Evolutionary conservation across 2,329 filamentous ascomycete genomes (phyloP).

Genomic region (Fusarium musae): DNA sequence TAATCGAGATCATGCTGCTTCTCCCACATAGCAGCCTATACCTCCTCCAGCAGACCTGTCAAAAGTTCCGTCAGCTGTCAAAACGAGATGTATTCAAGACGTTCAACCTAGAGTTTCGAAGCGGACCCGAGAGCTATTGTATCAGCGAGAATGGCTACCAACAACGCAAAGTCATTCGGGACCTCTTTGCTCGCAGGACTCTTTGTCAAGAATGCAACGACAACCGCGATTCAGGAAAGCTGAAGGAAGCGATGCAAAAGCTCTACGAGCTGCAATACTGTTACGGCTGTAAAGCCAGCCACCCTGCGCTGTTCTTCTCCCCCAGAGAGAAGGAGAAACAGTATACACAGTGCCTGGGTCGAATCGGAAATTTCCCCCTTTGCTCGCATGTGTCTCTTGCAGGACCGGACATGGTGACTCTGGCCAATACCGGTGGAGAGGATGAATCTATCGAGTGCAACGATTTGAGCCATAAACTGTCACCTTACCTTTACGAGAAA

Average conservation of each 20-base stretch:
- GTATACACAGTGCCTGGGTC: not conserved
- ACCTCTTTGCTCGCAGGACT: not conserved
- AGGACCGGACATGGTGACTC: not conserved
- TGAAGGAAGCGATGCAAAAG: not conserved
- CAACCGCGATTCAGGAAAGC: not conserved
- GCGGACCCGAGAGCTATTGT: not conserved
- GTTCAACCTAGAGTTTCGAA: conserved; percentile 6
- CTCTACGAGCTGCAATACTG: conserved; percentile 8
- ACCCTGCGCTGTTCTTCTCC: conserved; percentile 10
- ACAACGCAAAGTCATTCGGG: not conserved
- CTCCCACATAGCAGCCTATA: conserved; percentile 8
- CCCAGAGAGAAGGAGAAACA: not conserved
- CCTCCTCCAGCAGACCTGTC: conserved; percentile 4
- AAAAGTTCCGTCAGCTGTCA: not conserved
- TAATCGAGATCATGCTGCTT: conserved; percentile 7
- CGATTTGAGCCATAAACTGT: not conserved
- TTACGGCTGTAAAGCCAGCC: not conserved
- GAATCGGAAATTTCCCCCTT: not conserved
- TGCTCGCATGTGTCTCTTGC: not conserved
- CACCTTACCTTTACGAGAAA: too few relatives aligned
- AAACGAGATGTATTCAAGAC: not conserved
- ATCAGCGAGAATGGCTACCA: not conserved
- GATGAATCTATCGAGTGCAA: not conserved
- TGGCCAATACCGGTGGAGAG: not conserved
- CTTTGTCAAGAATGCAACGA: not conserved